These are phyloP conservation scores for Cryphonectria japonica DNA, from an alignment of 2,329 filamentous ascomycete species.

Conservation along the genomic window DNA sequence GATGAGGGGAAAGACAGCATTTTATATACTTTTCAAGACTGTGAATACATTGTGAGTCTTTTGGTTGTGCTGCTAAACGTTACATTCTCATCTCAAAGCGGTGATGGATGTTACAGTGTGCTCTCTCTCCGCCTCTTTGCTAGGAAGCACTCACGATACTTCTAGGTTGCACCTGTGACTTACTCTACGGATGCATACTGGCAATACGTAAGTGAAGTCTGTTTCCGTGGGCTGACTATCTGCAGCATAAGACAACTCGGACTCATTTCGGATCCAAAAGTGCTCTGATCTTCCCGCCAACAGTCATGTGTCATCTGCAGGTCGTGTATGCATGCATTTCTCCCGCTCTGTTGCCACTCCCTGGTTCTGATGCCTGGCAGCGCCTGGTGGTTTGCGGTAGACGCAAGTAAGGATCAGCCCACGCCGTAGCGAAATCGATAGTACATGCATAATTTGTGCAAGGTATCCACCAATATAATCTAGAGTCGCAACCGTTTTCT, in stretches of 20 bases:
- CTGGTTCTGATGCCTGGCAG: not conserved
- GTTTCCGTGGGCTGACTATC: not conserved
- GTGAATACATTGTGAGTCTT: not conserved
- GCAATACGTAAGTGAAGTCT: not conserved
- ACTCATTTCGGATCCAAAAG: not conserved
- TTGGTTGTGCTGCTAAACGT: not conserved
- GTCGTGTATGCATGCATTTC: not conserved
- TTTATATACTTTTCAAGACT: constrained; percentile 1
- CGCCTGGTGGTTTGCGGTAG: not conserved
- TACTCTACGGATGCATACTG: not conserved
- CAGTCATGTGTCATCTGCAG: not conserved
- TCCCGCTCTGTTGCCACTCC: not conserved
- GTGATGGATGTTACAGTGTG: not conserved
- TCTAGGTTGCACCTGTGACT: not conserved
- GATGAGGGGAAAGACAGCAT: not conserved
- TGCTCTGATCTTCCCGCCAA: not conserved
- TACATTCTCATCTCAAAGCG: not conserved
- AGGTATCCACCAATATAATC: not conserved
- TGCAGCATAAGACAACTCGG: not conserved
- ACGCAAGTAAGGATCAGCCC: not conserved
- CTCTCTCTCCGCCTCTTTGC: not conserved
- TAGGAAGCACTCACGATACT: not conserved
- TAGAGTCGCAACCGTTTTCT: not conserved
- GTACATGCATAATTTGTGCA: not conserved
- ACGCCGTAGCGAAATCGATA: not conserved